These are phyloP conservation scores for Penicillium crustosum DNA, from an alignment of 2,329 filamentous ascomycete genomes.

Conservation along the genomic window DNA sequence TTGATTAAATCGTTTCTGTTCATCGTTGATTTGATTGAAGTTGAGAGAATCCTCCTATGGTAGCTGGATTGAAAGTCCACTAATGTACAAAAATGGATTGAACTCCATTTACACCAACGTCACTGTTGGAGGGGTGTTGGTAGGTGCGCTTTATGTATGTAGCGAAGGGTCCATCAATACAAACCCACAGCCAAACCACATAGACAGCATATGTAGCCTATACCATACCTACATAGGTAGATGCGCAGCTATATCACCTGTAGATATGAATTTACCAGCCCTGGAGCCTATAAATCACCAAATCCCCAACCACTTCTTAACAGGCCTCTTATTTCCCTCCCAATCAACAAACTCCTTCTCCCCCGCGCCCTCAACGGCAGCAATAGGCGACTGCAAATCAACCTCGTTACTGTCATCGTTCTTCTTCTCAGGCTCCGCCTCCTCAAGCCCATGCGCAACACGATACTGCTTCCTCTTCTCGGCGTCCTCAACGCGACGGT, in stretches of 20 bases:
- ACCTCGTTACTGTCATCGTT: conserved; percentile 28
- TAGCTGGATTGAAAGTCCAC: conserved; percentile 2
- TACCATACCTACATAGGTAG: too few relatives aligned
- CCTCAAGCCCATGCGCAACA: conserved; percentile 78
- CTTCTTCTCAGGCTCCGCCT: conserved; percentile 39
- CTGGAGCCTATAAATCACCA: conserved; percentile 53
- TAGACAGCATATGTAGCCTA: background rate
- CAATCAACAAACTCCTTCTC: conserved; percentile 37
- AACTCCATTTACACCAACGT: background rate
- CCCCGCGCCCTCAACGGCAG: conserved; percentile 35
- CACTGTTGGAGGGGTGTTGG: background rate
- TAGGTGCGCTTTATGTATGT: too few relatives aligned
- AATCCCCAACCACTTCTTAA: conserved; percentile 83
- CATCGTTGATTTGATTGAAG: conserved; percentile 12
- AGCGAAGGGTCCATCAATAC: too few relatives aligned
- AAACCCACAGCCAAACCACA: background rate
- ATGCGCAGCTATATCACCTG: background rate
- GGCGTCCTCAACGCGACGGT: conserved; percentile 76
- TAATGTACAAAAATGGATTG: conserved; percentile 17
- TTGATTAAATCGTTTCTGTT: background rate
- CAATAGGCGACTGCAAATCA: conserved; percentile 43
- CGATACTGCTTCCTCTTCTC: conserved; percentile 83
- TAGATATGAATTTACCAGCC: background rate
- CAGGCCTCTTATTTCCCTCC: conserved; percentile 50
- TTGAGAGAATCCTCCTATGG: background rate